phyloP scores from a whole-genome alignment of 148 eudicot species.

The Vaccinium vitisidaea region DNA sequence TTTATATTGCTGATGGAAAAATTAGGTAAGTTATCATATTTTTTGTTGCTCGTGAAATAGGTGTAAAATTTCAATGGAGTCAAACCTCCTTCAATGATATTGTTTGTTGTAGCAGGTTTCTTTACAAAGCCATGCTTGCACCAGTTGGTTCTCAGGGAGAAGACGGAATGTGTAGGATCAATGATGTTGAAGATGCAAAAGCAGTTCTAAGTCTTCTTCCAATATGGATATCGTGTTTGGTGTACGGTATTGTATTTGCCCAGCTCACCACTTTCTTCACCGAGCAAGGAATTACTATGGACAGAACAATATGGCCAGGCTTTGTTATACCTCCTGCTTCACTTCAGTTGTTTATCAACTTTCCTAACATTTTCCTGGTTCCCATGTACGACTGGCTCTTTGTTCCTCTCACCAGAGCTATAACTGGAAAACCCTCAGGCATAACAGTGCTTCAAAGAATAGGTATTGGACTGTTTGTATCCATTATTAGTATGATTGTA shows the following conservation, averaged over 20 bases:
- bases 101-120: background rate
- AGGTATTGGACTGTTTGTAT: conserved; percentile 27
- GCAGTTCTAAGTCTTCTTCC: conserved; percentile 42
- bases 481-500: conserved; percentile 15
- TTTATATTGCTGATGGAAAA: background rate
- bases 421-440: conserved; percentile 35
- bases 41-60: background rate
- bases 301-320: conserved; percentile 24
- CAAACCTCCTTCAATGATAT: background rate
- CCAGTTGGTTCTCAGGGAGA: conserved; percentile 26
- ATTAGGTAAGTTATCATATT: background rate
- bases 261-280: conserved; percentile 38
- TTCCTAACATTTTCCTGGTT: conserved; percentile 27
- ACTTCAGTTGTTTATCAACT: conserved; percentile 25
- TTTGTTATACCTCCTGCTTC: conserved; percentile 37
- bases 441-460: conserved; percentile 41
- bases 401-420: conserved; percentile 30
- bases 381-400: conserved; percentile 38
- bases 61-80: no score
- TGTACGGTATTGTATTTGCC: conserved; percentile 32
- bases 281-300: conserved; percentile 40
- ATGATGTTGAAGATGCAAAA: conserved; percentile 46
- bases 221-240: conserved; percentile 40
- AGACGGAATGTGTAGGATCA: conserved; percentile 26
- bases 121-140: conserved; percentile 22